Percentiles rank a stretch among this genome's conserved stretches.
Evolutionary conservation across 2,329 filamentous ascomycete genomes (phyloP).

Genomic region (Venturia effusa): DNA sequence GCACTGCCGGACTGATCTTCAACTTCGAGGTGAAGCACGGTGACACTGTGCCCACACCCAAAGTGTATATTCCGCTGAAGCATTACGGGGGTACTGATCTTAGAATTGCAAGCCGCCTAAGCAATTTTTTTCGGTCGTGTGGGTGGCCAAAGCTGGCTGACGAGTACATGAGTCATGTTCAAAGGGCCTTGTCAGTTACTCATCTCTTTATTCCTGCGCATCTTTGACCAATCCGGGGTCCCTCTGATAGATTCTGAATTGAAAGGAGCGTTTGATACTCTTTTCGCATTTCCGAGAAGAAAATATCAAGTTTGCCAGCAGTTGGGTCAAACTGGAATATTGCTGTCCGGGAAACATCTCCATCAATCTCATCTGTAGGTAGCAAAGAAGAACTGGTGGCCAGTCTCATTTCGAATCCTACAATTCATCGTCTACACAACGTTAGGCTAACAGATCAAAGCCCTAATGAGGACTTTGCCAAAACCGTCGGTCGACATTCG

Average conservation of each 20-base stretch:
- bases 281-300: no score
- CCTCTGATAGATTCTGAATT: no score
- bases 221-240: no score
- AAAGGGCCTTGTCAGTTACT: not conserved
- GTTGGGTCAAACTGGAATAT: no score
- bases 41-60: not conserved
- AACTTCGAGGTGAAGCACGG: not conserved
- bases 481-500: not conserved
- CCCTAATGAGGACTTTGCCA: not conserved
- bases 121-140: not conserved
- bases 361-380: no score
- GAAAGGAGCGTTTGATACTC: no score
- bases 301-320: no score
- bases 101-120: not conserved
- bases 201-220: not conserved
- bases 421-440: no score
- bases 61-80: not conserved
- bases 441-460: not conserved
- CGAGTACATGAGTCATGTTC: not conserved
- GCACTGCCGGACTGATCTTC: not conserved
- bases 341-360: no score
- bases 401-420: no score
- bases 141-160: not conserved
- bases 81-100: not conserved
- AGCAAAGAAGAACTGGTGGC: no score